phyloP scores from a whole-genome alignment of 177 flowering plant species.

The Vitis hybrid region DNA sequence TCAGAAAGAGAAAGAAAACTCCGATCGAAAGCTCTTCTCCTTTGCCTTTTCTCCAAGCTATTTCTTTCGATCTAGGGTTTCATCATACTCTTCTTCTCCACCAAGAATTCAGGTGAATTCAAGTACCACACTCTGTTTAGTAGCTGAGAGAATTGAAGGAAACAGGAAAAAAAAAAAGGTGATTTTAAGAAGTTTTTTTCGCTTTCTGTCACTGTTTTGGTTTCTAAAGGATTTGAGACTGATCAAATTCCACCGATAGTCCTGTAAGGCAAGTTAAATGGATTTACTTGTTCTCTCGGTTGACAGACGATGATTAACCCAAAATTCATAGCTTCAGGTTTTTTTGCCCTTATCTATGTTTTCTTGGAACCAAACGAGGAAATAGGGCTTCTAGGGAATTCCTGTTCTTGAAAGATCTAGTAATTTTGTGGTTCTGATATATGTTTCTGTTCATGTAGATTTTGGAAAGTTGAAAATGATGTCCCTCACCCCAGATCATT shows the following conservation, averaged over 20 bases:
- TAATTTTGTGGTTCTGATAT: neutral
- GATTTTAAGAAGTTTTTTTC: neutral
- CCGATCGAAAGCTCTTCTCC: neutral
- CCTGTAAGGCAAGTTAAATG: no score
- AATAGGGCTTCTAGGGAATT: neutral
- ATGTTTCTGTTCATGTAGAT: neutral
- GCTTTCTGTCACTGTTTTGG: no score
- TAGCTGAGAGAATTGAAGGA: neutral
- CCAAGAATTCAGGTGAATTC: neutral
- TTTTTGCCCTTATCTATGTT: no score
- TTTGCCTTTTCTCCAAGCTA: neutral
- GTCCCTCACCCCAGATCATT: slow-evolving; percentile 69
- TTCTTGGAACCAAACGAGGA: neutral
- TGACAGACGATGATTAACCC: no score
- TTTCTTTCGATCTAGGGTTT: neutral
- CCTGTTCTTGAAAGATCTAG: neutral
- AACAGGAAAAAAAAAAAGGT: neutral
- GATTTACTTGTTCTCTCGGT: no score
- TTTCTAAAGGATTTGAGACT: no score
- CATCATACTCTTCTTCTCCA: neutral
- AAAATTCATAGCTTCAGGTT: neutral
- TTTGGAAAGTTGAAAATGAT: slow-evolving; percentile 21
- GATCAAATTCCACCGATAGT: no score
- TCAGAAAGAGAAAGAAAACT: neutral
- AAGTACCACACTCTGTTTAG: neutral